Evolutionary conservation across 148 eudicot species (phyloP).

Genomic region (Rheum nobile): DNA sequence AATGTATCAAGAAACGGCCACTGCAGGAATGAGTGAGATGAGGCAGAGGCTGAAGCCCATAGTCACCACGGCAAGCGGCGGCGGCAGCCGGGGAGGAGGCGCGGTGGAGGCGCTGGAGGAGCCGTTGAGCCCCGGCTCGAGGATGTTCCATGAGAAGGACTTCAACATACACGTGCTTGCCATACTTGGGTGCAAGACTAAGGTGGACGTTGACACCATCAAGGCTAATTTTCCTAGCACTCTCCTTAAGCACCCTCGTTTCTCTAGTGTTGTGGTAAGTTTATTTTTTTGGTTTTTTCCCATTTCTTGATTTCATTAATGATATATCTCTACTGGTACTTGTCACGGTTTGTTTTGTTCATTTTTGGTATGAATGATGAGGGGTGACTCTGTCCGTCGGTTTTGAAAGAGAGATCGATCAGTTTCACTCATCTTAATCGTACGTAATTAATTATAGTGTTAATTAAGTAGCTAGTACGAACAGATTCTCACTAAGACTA

Average conservation of each 20-base stretch:
- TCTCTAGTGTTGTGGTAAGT: conserved; percentile 30
- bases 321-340: too few relatives aligned
- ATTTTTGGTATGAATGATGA: neutral
- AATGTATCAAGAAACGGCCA: neutral
- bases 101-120: conserved; percentile 11
- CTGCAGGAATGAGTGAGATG: conserved; percentile 17
- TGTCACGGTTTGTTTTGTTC: conserved; percentile 1
- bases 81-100: neutral
- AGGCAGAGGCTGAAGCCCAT: conserved; percentile 29
- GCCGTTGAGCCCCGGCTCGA: conserved; percentile 42
- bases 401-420: neutral
- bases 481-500: neutral
- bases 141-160: conserved; percentile 20
- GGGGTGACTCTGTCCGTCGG: neutral
- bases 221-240: conserved; percentile 22
- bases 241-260: conserved; percentile 39
- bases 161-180: conserved; percentile 27
- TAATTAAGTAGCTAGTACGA: neutral
- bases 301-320: neutral
- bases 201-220: conserved; percentile 13
- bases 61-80: conserved; percentile 11
- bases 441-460: neutral
- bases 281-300: neutral
- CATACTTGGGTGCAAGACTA: conserved; percentile 22
- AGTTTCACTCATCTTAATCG: neutral